Evolutionary conservation across 2,329 filamentous ascomycete genomes (phyloP), one percentile per base, ranked within the genome.

Genomic region (Phialocephala sp.): DNA sequence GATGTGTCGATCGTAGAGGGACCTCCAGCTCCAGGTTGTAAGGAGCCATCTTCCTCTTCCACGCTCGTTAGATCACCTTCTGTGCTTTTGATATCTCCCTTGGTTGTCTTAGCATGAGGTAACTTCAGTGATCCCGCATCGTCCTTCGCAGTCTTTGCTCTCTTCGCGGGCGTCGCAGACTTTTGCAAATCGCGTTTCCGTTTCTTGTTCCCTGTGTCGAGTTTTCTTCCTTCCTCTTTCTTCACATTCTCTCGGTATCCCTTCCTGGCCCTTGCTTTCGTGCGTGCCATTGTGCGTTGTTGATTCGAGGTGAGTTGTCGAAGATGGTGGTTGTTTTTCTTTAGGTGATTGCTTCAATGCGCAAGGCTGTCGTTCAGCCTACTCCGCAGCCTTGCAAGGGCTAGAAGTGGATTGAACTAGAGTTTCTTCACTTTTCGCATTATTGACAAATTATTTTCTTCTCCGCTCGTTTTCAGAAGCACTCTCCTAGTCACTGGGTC

Each of bases 311-410:
- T 58, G 54, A 15, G 24, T 20, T 9, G 37, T 18, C 67, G 74
- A 75, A 69, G 27, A 73, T 70, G 50, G 75, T 75, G 27, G 27
- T 63, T 43, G 36, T n/a, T 3, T 50, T 50, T 50, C 43, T 22
- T 50, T 11, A 24, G 41, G 15, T 37, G 27, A 18, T 20, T 11
- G 22, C 36, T 32, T 36, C 24, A n/a, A 6, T 18, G 50, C 9
- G 39, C 15, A 20, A 43, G 58, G 39, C 15, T 56, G 41, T 14
- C 8, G 50, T 57, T 60, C 50, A 52, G 36, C 32, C 47, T 24
- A 37, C 12, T 52, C 12, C 32, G 14, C 32, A 57, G 55, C 55
- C 55, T 57, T 55, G 52, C 24, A 8, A 27, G 6, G 9, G 37
- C 9, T 41, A 41, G 37, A 11, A 2, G 37, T 12, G 9, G 37